phyloP scores from a whole-genome alignment of 2,329 filamentous ascomycete species.

The Epichloe sp. region DNA sequence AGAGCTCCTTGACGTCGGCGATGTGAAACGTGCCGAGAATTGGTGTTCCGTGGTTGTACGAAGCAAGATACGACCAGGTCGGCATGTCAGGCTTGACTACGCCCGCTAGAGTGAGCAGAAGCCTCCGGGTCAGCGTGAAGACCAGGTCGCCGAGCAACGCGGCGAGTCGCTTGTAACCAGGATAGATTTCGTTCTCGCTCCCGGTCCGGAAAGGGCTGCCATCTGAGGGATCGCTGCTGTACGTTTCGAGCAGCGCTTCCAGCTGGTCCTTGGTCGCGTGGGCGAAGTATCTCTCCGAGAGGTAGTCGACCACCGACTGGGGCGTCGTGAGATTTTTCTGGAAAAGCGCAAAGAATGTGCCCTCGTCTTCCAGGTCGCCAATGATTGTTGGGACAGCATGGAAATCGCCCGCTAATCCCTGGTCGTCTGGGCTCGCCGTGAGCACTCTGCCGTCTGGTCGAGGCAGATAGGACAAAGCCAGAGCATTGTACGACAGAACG shows the following conservation, averaged over 20 bases:
- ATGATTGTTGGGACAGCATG: constrained; percentile 15
- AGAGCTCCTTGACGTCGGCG: constrained; percentile 55
- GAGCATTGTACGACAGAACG: not conserved
- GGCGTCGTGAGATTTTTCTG: too few species aligned
- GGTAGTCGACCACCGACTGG: constrained; percentile 44
- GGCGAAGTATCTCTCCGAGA: constrained; percentile 45
- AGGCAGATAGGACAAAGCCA: not conserved
- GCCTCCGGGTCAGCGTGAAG: constrained; percentile 59
- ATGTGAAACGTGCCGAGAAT: constrained; percentile 66
- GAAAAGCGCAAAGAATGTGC: not conserved
- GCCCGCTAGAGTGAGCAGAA: constrained; percentile 40
- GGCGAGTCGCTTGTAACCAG: constrained; percentile 63
- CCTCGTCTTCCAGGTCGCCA: constrained; percentile 1
- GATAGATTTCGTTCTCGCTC: constrained; percentile 57
- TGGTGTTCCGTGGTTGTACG: constrained; percentile 58
- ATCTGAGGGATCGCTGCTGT: constrained; percentile 36
- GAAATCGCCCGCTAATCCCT: constrained; percentile 45
- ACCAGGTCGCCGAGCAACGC: constrained; percentile 63
- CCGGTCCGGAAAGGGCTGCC: constrained; percentile 64
- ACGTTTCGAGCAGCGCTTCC: constrained; percentile 44
- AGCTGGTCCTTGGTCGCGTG: constrained; percentile 39
- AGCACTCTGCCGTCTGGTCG: constrained; percentile 18
- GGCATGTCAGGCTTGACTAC: constrained; percentile 42
- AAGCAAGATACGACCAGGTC: constrained; percentile 62
- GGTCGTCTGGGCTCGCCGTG: constrained; percentile 12